phyloP scores from a whole-genome alignment of 2,329 filamentous ascomycete species.

The Drechslerella stenobrocha region DNA sequence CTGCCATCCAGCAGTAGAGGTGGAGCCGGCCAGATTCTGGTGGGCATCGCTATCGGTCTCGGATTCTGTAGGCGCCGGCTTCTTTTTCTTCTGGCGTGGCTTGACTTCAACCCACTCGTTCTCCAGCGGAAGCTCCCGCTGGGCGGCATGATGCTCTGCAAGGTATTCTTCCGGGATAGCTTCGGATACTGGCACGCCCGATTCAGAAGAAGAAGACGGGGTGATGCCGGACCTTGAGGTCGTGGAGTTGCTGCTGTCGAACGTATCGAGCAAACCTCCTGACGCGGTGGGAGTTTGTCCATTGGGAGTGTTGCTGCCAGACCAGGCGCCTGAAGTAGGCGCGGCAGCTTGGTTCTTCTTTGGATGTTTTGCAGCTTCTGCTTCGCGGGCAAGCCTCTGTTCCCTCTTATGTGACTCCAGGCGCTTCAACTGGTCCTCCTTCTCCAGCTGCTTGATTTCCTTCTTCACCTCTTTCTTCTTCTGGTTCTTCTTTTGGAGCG shows the following conservation, averaged over 20 bases:
- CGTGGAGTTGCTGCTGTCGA: slow-evolving; percentile 38
- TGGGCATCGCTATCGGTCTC: slow-evolving; percentile 45
- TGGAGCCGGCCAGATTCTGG: slow-evolving; percentile 27
- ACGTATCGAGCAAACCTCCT: slow-evolving; percentile 30
- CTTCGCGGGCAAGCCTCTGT: slow-evolving; percentile 42
- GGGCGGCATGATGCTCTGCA: slow-evolving; percentile 29
- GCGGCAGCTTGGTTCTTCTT: slow-evolving; percentile 27
- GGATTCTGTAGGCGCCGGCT: slow-evolving; percentile 36
- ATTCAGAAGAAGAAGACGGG: slow-evolving; percentile 32
- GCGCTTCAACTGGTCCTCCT: slow-evolving; percentile 38
- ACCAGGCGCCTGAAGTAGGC: slow-evolving; percentile 27
- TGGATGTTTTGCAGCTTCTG: slow-evolving; percentile 27
- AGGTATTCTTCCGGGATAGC: slow-evolving; percentile 33
- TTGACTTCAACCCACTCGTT: slow-evolving; percentile 47
- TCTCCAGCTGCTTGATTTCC: slow-evolving; percentile 40
- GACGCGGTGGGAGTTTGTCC: slow-evolving; percentile 7
- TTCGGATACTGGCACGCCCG: slow-evolving; percentile 12
- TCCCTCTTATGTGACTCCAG: slow-evolving; percentile 40
- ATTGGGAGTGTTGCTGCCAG: slow-evolving; percentile 37
- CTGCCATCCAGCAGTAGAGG: slow-evolving; percentile 9
- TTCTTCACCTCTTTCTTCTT: slow-evolving; percentile 47
- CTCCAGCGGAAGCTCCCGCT: slow-evolving; percentile 29
- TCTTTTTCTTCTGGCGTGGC: slow-evolving; percentile 46
- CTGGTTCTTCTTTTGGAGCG: slow-evolving; percentile 47
- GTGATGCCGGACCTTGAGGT: slow-evolving; percentile 33